Conservation (phyloP, 2,329 filamentous ascomycete species). For the Penicillium sp. region DNA sequence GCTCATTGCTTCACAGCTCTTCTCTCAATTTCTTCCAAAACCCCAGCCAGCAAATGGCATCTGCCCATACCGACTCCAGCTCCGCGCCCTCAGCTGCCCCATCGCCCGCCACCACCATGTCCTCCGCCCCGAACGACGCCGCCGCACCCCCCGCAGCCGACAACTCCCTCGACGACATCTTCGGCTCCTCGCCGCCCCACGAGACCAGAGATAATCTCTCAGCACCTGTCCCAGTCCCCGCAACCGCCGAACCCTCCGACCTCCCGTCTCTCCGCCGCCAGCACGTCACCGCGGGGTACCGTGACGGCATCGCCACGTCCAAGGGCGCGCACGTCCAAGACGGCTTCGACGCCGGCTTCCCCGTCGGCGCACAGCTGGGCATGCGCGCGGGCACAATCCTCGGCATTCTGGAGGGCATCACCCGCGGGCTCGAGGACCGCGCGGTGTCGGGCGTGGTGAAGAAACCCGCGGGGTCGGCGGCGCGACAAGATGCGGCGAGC, state of each 20-base stretch:
- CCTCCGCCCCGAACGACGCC: slow-evolving; percentile 18
- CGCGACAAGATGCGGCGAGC: slow-evolving; percentile 19
- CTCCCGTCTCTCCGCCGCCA: slow-evolving; percentile 70
- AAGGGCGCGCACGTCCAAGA: slow-evolving; percentile 75
- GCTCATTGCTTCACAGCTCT: not conserved
- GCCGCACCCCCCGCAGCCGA: slow-evolving; percentile 12
- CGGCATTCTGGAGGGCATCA: slow-evolving; percentile 72
- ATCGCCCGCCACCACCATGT: slow-evolving; percentile 25
- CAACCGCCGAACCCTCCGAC: slow-evolving; percentile 56
- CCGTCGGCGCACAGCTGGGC: slow-evolving; percentile 77
- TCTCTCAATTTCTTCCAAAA: not conserved
- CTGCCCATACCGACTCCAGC: slow-evolving; percentile 16
- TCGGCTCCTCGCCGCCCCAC: slow-evolving; percentile 40
- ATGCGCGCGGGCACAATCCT: slow-evolving; percentile 69
- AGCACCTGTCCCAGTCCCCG: not conserved
- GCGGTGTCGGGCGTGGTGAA: slow-evolving; percentile 26
- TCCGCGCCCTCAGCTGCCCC: slow-evolving; percentile 16
- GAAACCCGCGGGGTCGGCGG: too few species aligned
- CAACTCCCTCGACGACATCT: slow-evolving; percentile 42
- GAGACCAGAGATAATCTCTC: slow-evolving; percentile 2
- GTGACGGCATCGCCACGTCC: slow-evolving; percentile 75
- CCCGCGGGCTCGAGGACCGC: slow-evolving; percentile 34
- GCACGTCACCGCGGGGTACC: slow-evolving; percentile 82
- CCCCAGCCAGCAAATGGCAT: slow-evolving; percentile 9
- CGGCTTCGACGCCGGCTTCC: slow-evolving; percentile 89